A percentile compares a stretch with the other conserved stretches of the same genome.
These are phyloP conservation scores for Mixia osmundae DNA, from an alignment of 1,284 basidiomycete genomes.

Conservation along the genomic window DNA sequence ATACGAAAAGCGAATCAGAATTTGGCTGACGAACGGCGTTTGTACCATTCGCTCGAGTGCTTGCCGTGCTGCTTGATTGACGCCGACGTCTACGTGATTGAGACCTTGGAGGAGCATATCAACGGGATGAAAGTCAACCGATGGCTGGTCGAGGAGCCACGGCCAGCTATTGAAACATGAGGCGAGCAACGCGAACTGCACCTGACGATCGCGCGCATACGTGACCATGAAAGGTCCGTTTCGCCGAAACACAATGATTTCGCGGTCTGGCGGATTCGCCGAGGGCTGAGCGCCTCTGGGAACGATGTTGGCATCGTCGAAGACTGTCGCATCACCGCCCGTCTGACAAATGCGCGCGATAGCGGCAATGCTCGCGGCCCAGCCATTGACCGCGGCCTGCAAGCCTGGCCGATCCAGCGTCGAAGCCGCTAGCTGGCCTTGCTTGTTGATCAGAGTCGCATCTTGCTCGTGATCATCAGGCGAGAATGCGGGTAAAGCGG, in stretches of 20 bases:
- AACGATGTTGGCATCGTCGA: conserved; percentile 53
- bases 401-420: too few relatives aligned
- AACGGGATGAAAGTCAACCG: conserved; percentile 36
- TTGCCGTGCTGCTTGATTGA: conserved; percentile 42
- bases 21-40: conserved; percentile 31
- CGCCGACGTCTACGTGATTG: conserved; percentile 53
- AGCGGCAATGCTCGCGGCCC: too few relatives aligned
- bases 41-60: conserved; percentile 51
- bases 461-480: too few relatives aligned
- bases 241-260: conserved; percentile 36
- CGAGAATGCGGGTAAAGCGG: too few relatives aligned
- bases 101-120: conserved; percentile 60
- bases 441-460: too few relatives aligned
- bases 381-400: too few relatives aligned
- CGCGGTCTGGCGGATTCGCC: conserved; percentile 37
- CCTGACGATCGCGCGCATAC: conserved; percentile 38
- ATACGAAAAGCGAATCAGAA: conserved; percentile 44
- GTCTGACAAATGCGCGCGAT: too few relatives aligned
- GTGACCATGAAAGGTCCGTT: conserved; percentile 46
- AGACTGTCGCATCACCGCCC: conserved; percentile 47
- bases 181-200: conserved; percentile 49
- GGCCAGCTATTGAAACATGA: conserved; percentile 70
- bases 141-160: conserved; percentile 33
- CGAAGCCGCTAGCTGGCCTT: too few relatives aligned
- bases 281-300: conserved; percentile 23